A percentile compares a stretch with the other conserved stretches of the same genome.
Conservation (phyloP, 495 filamentous ascomycete species). For the Cryomyces antarcticus region DNA sequence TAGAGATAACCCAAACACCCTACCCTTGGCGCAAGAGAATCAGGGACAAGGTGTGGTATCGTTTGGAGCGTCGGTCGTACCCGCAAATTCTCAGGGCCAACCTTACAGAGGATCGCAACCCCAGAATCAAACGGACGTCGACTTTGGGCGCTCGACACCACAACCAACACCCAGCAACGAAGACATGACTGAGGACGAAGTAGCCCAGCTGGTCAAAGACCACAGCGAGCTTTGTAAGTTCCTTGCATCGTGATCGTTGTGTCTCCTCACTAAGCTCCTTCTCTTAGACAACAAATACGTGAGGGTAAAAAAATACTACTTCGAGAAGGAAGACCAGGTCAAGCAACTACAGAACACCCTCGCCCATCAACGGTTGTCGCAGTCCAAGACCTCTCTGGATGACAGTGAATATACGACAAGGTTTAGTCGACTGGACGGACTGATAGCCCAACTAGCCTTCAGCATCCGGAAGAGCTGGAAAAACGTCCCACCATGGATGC, state of each 20-base stretch:
- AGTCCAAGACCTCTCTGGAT: conserved; percentile 85
- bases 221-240: conserved; percentile 21
- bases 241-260: neutral
- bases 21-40: too few species aligned
- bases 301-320: conserved; percentile 94
- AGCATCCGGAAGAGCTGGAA: conserved; percentile 89
- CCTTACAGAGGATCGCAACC: conserved; percentile 11
- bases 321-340: conserved; percentile 84
- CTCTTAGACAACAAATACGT: conserved; percentile 73
- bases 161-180: conserved; percentile 11
- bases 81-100: conserved; percentile 13
- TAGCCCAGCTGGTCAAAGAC: conserved; percentile 18
- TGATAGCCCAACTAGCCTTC: conserved; percentile 86
- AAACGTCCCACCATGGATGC: conserved; percentile 57
- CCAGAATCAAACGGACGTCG: conserved; percentile 5
- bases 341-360: conserved; percentile 91
- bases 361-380: conserved; percentile 83
- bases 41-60: too few species aligned
- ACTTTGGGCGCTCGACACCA: conserved; percentile 16
- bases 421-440: conserved; percentile 82
- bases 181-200: conserved; percentile 21
- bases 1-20: too few species aligned
- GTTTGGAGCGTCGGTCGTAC: conserved; percentile 18
- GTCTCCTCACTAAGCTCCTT: conserved; percentile 1
- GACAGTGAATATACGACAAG: conserved; percentile 85